phyloP scores from a whole-genome alignment of 2,329 filamentous ascomycete species.

The Fusarium chuoi region DNA sequence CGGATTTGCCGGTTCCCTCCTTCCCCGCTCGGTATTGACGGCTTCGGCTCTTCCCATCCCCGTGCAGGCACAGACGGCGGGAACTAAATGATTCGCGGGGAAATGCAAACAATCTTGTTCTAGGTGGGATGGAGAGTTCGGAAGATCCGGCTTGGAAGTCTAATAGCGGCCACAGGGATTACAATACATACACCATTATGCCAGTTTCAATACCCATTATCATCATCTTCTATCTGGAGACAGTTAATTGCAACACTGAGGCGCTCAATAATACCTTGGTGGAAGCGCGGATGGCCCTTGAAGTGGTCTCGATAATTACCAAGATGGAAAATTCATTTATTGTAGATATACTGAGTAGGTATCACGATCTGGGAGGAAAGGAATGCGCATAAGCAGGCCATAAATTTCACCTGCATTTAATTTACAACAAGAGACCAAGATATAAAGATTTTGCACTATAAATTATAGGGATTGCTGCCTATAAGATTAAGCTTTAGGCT shows the following conservation, averaged over 20 bases:
- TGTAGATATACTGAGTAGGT: accelerated
- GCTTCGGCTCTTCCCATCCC: no score
- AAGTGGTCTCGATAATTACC: no score
- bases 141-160: no score
- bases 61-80: no score
- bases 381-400: not conserved
- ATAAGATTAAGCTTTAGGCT: no score
- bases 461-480: no score
- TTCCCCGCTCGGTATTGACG: no score
- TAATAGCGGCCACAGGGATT: not conserved
- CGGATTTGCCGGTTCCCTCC: no score
- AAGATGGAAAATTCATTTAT: not conserved
- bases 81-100: no score
- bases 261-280: accelerated
- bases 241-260: not conserved
- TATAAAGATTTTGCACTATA: not conserved
- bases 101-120: no score
- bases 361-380: not conserved
- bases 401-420: not conserved
- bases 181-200: accelerated
- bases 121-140: no score
- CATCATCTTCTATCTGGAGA: not conserved
- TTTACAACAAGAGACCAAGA: not conserved
- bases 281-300: not conserved
- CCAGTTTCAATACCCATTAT: not conserved